A percentile compares a stretch with the other conserved stretches of the same genome.
phyloP scores from a whole-genome alignment of 108 stramenopile species.

The Cyclotella cryptica region DNA sequence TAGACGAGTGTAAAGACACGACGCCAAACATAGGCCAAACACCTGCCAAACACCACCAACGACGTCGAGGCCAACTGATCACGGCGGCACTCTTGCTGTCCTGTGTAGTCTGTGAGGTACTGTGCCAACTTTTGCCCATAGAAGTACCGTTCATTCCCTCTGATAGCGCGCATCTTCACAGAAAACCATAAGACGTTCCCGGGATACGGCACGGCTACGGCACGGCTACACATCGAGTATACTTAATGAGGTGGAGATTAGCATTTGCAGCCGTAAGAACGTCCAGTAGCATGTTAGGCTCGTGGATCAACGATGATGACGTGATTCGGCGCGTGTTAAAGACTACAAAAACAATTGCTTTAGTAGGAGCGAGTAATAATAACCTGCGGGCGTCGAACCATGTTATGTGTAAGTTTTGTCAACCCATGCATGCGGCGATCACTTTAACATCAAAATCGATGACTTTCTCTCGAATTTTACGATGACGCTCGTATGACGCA shows the following conservation, averaged over 20 bases:
- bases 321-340: slow-evolving; percentile 74
- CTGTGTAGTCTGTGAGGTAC: no score
- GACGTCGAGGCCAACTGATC: no score
- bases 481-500: not conserved
- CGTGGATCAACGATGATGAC: slow-evolving; percentile 62
- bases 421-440: no score
- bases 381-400: slow-evolving; percentile 72
- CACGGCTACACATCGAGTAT: not conserved
- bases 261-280: slow-evolving; percentile 26
- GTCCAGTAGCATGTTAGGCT: slow-evolving; percentile 31
- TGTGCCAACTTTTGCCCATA: no score
- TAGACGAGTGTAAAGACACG: no score
- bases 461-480: slow-evolving; percentile 1
- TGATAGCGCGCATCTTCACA: no score
- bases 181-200: no score
- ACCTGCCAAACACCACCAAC: no score
- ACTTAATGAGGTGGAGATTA: slow-evolving; percentile 18
- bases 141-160: no score
- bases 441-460: not conserved
- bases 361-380: slow-evolving; percentile 84
- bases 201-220: no score
- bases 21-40: no score
- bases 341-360: slow-evolving; percentile 73
- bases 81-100: no score
- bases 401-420: slow-evolving; percentile 72